Conservation (phyloP, 129 eudicot species). For the Tagetes erecta region DNA sequence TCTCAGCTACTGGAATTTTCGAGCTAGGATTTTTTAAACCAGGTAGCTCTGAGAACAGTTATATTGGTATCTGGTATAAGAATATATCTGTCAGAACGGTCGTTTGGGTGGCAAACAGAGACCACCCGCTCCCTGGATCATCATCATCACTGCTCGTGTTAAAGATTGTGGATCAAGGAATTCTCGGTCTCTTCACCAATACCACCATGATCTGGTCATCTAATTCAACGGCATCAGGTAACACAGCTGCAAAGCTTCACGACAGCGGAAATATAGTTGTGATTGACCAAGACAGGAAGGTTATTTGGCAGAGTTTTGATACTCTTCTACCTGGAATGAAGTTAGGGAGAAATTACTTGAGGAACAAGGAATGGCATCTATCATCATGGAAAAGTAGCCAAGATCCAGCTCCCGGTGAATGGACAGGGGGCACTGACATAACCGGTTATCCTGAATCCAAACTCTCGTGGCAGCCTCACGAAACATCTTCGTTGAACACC, state of each 20-base stretch:
- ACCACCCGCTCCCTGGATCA: background rate
- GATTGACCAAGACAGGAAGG: background rate
- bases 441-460: background rate
- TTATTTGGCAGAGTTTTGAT: background rate
- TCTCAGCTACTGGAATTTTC: background rate
- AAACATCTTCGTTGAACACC: too few species aligned
- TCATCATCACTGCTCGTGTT: background rate
- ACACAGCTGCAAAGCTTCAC: background rate
- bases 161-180: background rate
- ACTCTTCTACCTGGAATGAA: background rate
- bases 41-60: background rate
- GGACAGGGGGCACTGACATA: background rate
- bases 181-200: background rate
- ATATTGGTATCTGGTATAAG: background rate
- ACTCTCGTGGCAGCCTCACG: too few species aligned
- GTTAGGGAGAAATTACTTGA: background rate
- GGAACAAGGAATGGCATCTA: background rate
- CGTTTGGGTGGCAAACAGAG: background rate
- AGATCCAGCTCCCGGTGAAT: background rate
- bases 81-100: background rate
- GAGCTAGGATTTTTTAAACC: background rate
- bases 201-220: background rate
- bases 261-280: background rate
- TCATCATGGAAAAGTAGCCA: background rate
- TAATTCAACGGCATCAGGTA: background rate